These are phyloP conservation scores for Quillaja saponaria DNA, from an alignment of 306 rosid genomes.

Conservation along the genomic window DNA sequence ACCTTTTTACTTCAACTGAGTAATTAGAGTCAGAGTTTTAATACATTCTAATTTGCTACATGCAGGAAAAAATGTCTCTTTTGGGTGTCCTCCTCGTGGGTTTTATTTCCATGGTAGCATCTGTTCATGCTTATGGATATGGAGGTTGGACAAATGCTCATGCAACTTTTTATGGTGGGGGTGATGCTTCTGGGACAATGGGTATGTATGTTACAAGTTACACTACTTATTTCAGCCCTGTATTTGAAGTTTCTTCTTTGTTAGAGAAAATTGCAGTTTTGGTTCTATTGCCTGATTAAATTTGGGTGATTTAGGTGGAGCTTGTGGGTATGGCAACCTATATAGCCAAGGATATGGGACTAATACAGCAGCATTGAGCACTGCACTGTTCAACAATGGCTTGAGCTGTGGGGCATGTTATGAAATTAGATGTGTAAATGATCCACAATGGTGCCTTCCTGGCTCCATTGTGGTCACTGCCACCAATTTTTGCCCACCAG, in stretches of 20 bases:
- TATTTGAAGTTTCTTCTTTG: too few species aligned
- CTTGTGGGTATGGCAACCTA: slow-evolving; percentile 49
- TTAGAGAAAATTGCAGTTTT: too few species aligned
- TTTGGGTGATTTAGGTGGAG: not conserved
- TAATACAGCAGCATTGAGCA: not conserved
- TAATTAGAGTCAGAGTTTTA: not conserved
- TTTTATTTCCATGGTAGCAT: slow-evolving; percentile 40
- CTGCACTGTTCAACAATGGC: slow-evolving; percentile 38
- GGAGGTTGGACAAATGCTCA: slow-evolving; percentile 76
- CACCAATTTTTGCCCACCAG: slow-evolving; percentile 84
- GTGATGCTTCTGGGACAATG: slow-evolving; percentile 90
- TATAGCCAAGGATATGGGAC: slow-evolving; percentile 81
- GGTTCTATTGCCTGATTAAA: not conserved
- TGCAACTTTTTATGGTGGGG: slow-evolving; percentile 86
- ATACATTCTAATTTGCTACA: slow-evolving; percentile 16
- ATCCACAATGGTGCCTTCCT: slow-evolving; percentile 70
- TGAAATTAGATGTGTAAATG: slow-evolving; percentile 65
- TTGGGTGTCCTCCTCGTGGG: slow-evolving; percentile 44
- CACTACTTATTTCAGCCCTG: not conserved
- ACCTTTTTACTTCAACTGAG: slow-evolving; percentile 5
- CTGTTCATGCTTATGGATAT: slow-evolving; percentile 46
- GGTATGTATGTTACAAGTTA: slow-evolving; percentile 38
- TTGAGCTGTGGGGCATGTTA: slow-evolving; percentile 78
- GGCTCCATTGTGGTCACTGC: slow-evolving; percentile 72
- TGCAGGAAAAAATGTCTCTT: slow-evolving; percentile 51